Base-by-base conservation (phyloP, 495 filamentous ascomycete genomes). In the Beverwykella pulmonaria region DNA sequence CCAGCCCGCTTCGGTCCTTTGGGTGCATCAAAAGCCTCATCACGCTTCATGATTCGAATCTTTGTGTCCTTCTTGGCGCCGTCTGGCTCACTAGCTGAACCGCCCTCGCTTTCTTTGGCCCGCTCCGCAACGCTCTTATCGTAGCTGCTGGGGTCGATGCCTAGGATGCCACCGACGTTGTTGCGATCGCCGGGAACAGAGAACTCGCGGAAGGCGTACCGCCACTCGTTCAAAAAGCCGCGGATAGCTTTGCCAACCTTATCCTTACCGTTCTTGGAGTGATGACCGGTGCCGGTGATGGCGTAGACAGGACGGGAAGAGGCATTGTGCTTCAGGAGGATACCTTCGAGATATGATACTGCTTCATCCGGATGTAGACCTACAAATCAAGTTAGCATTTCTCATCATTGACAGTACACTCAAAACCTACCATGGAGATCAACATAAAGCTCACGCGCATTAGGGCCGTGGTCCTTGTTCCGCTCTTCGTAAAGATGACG, bases 191-290 rank as follows among this genome's bases (percentile, higher is more conserved):
- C 95, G 2, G 92, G 91, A 8, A 96, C 93, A 49, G 89, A 92
- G 76, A 99, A 99, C 77, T 99, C 95, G 39, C 93, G 89, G 76
- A 92, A 99, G 0, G 92, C 88, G 70, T 97, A 98, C 63, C 90
- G 88, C 92, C 92, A 96, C 71, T 98, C 93, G 71, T 93, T 93
- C 26, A 99, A 81, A 79, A 95, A 99, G 47, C 81, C 83, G 56
- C 93, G 87, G 67, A 99, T 86, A 8, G 92, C 91, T 79, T 97
- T 97, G 65, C 93, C 93, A 29, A 99, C 89, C 77, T 99, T 99
- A 75, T 99, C 95, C 76, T 97, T 98, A 68, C 94, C 94, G 73
- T 96, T 94, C 81, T 98, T 98, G 69, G 92, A 96, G 74, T 98
- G 95, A 71, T 99, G 95, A 10, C 93, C 93, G 7, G 94, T 97